phyloP scores from a whole-genome alignment of 371 early-diverging fungal genomes.

The Mortierella sp. region DNA sequence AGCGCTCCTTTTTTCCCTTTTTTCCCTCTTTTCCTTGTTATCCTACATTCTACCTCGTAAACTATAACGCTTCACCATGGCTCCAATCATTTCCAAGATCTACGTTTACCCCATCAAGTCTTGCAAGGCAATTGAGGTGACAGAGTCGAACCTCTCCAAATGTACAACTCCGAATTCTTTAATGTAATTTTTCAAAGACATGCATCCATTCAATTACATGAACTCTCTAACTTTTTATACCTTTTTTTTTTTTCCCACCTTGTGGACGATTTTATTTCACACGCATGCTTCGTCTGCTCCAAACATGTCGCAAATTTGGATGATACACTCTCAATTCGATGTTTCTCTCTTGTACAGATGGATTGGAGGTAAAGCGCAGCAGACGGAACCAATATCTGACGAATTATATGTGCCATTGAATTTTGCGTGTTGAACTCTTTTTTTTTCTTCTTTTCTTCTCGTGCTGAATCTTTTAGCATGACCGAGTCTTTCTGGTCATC shows the following conservation, averaged over 20 bases:
- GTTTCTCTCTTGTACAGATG: not conserved
- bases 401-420: not conserved
- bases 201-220: not conserved
- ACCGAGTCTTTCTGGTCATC: conserved; percentile 41
- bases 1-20: not conserved
- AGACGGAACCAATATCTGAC: not conserved
- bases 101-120: conserved; percentile 56
- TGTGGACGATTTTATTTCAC: too few species aligned
- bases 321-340: too few species aligned
- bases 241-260: not conserved
- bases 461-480: conserved; percentile 21
- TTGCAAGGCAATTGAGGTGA: conserved; percentile 44
- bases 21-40: not conserved
- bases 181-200: not conserved
- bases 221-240: not conserved
- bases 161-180: conserved; percentile 18
- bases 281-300: too few species aligned
- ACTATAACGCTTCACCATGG: conserved; percentile 24
- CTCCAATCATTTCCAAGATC: conserved; percentile 43
- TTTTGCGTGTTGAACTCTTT: not conserved
- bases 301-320: too few species aligned
- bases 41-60: too few species aligned
- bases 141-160: conserved; percentile 43
- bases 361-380: conserved; percentile 15
- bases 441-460: not conserved